Evolutionary conservation across 495 filamentous ascomycete genomes (phyloP), one percentile per base, ranked within the genome.

Genomic region (Entonaema liquescens): DNA sequence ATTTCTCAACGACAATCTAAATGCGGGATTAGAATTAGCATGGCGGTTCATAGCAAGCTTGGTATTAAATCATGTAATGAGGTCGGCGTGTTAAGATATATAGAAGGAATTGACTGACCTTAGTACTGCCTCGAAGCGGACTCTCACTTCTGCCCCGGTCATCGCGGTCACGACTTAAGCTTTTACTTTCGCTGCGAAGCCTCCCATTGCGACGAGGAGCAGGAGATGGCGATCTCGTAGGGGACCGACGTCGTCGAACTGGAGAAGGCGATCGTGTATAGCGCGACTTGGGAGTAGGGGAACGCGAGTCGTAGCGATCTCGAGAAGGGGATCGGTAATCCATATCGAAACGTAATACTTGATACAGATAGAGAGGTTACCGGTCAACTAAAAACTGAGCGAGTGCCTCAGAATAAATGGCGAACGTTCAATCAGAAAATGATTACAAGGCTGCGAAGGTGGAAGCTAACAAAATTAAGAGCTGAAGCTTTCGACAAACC

Each of bases 1-100:
- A 85, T 76, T 95, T 96, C 81, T 99, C 96, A 33, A 98, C 90
- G 15, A 98, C 93, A 66, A 99, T 94, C 93, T 98, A 3, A 21
- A 35, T 33, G 42, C 36, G 57, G 12, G 53, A 59, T 26, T 25
- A 25, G 40, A 33, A 63, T 77, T 60, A 77, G 73, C 33, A 59
- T 44, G 13, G 17, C 21, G 0, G 7, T 23, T 47, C 9, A 11
- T 19, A 12, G 19, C 23, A 47, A 47, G 19, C 17, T 21, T 47
- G 11, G 9, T 9, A 21, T 12, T 17, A 40, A 23, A 47, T 47
- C 17, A 31, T 11, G 54, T 49, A 33, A 62, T 42, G 38, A 57
- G 47, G 44, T 2, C 17, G 9, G 55, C 36, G 12, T 33, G n/a
- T 1, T 29, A 23, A 57, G 42, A 36, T 57, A 62, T 50, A 31